Base-by-base conservation (phyloP, 768 basidiomycete species). In the Podaxis mareebaensis region DNA sequence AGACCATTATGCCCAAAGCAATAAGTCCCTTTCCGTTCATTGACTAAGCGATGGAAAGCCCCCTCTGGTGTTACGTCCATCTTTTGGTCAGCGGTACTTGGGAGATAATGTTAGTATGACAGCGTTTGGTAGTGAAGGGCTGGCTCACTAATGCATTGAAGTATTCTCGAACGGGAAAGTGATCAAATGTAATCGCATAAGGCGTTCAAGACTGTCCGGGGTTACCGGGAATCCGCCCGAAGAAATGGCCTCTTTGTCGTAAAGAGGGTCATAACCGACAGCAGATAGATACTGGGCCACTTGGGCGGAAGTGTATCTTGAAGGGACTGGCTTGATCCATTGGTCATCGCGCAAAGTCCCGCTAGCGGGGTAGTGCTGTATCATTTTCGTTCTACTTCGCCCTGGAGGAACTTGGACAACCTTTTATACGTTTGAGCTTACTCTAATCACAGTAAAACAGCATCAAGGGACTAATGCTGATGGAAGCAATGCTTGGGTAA, bases 121-220 rank as follows among this genome's bases (percentile, higher is more conserved):
- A 33, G 13, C n/a, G 17, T 12, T 7, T 20, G 28, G 3, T 22
- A 26, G 26, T 1, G n/a, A 22, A 30, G 28, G 60, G n/a, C 20
- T 10, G 15, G 67, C 76, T 61, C 63, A 78, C 78, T 77, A 78
- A 58, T 78, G 78, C 73, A 79, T 76, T 3, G 68, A 67, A 0
- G 74, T 76, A 46, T 77, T 78, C 62, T 79, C 77, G 56, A 74
- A 79, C 2, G 76, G 76, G 48, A 77, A 77, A 4, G 75, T 66
- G n/a, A 74, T 44, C 5, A 76, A 53, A 49, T 76, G 73, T 7
- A 70, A 58, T 8, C 71, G 68, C 30, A 73, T 69, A 1, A 79
- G 36, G 1, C 60, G 51, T 49, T 58, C 64, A 1, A 79, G 67
- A 46, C 68, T 75, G n/a, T 73, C 72, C 22, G 74, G 54, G 10